Base-by-base conservation (phyloP, 495 filamentous ascomycete genomes). In the Aspergillus haitiensis region DNA sequence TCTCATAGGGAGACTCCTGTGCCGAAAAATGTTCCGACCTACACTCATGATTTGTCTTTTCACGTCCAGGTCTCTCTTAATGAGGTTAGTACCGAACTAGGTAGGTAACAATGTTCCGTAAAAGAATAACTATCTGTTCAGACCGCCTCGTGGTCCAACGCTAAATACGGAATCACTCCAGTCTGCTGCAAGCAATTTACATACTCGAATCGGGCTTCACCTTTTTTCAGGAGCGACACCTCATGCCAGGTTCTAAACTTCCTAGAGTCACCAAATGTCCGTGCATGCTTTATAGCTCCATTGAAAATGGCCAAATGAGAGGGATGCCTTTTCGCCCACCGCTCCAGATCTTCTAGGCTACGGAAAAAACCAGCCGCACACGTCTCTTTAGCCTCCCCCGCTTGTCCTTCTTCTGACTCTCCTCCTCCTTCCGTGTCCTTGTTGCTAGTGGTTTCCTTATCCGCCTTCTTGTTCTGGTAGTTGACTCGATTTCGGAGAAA, bases 241-340 rank as follows among this genome's bases (percentile, higher is more conserved):
- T 68, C 66, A 61, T 65, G 66, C 66, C 66, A 68, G 1, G 66
- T 68, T 6, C 66, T 50, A 35, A 68, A 65, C 53, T 36, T 53
- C 32, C 65, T 50, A 18, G 51, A 32, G 33, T 56, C 60, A 1
- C 66, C 66, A 36, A 68, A 68, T 8, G 50, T 52, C 21, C 58
- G 60, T 18, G 51, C 63, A 55, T 68, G 66, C 10, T 48, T 46
- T 2, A 68, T 46, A 16, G 66, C 66, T 9, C 60, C 66, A 8
- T 58, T 62, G 45, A 60, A 65, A 10, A 68, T 68, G 0, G 63
- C 63, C 33, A 65, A 48, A 55, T 68, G 66, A 5, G 60, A 65
- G 10, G 63, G 58, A 13, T 68, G 66, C 10, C 56, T 45, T 34
- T 62, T 59, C 10, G 63, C 60, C 66, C 66, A 68, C 9, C 8